Evolutionary conservation across 495 filamentous ascomycete species (phyloP).

Genomic region (Xanthoparmelia taractica): DNA sequence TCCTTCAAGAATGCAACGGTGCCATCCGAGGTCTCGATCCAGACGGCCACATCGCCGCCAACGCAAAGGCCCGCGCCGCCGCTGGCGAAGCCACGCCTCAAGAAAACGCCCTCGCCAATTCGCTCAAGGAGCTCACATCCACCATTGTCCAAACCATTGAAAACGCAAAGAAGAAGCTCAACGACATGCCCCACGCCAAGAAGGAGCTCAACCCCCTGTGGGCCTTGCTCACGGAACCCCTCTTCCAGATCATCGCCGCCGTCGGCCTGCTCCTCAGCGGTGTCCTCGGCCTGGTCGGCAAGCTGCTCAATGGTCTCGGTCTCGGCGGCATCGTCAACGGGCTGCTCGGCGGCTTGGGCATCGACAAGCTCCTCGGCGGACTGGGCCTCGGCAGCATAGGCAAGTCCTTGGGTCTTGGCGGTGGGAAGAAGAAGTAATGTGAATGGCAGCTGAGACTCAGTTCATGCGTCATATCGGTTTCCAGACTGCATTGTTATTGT

Average conservation of each 20-base stretch:
- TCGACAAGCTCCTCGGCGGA: slow-evolving; percentile 66
- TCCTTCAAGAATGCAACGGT: slow-evolving; percentile 83
- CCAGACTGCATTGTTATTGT: neutral
- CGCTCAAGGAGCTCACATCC: slow-evolving; percentile 65
- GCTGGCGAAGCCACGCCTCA: slow-evolving; percentile 78
- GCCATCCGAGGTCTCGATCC: slow-evolving; percentile 86
- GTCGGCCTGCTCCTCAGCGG: slow-evolving; percentile 78
- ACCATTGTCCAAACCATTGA: slow-evolving; percentile 71
- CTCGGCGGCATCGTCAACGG: slow-evolving; percentile 73
- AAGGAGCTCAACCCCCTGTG: slow-evolving; percentile 87
- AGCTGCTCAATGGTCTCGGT: slow-evolving; percentile 73
- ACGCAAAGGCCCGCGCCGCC: slow-evolving; percentile 73
- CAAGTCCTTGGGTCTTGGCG: slow-evolving; percentile 46
- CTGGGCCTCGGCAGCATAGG: slow-evolving; percentile 60
- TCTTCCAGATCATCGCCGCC: slow-evolving; percentile 88
- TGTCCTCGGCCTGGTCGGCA: slow-evolving; percentile 75
- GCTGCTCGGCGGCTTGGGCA: slow-evolving; percentile 69
- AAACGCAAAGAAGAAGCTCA: slow-evolving; percentile 73
- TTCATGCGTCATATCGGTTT: neutral
- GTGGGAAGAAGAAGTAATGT: slow-evolving; percentile 34
- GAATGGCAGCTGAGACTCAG: neutral
- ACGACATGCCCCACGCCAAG: slow-evolving; percentile 89
- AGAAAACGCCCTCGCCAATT: slow-evolving; percentile 76
- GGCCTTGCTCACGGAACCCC: slow-evolving; percentile 70
- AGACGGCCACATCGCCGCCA: slow-evolving; percentile 75